A percentile compares a stretch with the other conserved stretches of the same genome.
Conservation (phyloP, 2,329 filamentous ascomycete genomes). For the Aureobasidium sp. region DNA sequence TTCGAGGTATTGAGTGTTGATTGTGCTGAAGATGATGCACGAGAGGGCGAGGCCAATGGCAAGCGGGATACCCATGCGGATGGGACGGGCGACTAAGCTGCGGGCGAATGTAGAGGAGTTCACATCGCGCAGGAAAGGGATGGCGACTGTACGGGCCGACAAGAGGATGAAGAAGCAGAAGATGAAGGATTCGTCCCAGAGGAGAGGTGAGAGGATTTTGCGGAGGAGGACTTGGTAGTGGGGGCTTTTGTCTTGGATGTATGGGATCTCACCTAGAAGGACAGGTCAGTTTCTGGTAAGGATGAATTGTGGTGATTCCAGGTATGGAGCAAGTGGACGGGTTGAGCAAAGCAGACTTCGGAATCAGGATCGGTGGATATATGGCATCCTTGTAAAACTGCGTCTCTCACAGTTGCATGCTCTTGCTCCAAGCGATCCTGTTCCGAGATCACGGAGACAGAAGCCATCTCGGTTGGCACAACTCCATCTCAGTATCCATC, state of each 20-base stretch:
- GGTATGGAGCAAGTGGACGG: not conserved
- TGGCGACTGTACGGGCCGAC: constrained; percentile 34
- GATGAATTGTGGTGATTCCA: too few species aligned
- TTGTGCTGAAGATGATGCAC: constrained; percentile 28
- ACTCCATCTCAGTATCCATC: too few species aligned
- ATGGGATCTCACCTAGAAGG: not conserved
- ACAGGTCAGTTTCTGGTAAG: not conserved
- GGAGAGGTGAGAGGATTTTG: constrained; percentile 36
- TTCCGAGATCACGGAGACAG: too few species aligned
- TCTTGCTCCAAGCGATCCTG: not conserved
- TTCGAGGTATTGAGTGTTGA: constrained; percentile 27
- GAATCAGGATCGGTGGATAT: not conserved
- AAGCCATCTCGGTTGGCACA: too few species aligned
- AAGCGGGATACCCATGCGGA: constrained; percentile 35
- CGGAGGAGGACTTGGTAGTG: constrained; percentile 31
- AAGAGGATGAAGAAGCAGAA: constrained; percentile 39
- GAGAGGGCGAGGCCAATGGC: constrained; percentile 33
- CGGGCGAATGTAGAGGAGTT: constrained; percentile 29
- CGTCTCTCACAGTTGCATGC: not conserved
- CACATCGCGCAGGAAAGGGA: constrained; percentile 34
- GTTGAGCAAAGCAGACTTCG: not conserved
- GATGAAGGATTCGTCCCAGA: constrained; percentile 39
- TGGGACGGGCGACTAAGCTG: constrained; percentile 33
- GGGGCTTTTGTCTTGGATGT: not conserved
- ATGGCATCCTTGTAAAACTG: too few species aligned